Evolutionary conservation across 2,329 filamentous ascomycete genomes (phyloP).

Genomic region (Aspergillus pseudoglaucus): DNA sequence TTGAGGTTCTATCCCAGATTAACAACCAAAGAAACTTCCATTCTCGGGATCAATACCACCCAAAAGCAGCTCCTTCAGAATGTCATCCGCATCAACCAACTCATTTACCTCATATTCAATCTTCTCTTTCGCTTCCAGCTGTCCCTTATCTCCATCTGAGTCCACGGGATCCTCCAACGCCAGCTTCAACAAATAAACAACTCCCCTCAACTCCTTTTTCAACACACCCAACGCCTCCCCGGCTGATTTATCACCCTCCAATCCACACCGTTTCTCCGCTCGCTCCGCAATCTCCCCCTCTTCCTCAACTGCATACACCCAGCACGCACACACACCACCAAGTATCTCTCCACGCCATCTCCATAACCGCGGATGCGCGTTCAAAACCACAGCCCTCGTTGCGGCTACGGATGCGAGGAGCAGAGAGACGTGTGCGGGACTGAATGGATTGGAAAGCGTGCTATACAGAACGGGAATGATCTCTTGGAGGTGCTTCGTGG

Average conservation of each 20-base stretch:
- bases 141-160: conserved; percentile 12
- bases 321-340: conserved; percentile 56
- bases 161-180: conserved; percentile 22
- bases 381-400: conserved; percentile 53
- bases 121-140: conserved; percentile 17
- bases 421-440: conserved; percentile 47
- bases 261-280: background rate
- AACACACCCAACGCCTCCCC: conserved; percentile 11
- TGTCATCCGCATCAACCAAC: conserved; percentile 31
- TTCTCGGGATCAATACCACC: conserved; percentile 14
- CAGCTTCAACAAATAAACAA: conserved; percentile 24
- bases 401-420: conserved; percentile 49
- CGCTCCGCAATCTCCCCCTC: conserved; percentile 11
- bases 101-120: conserved; percentile 29
- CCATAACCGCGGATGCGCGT: conserved; percentile 63
- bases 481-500: conserved; percentile 46
- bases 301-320: conserved; percentile 49
- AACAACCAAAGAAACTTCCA: conserved; percentile 10
- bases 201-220: conserved; percentile 22
- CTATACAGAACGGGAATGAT: conserved; percentile 61
- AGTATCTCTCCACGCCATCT: conserved; percentile 59
- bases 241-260: conserved; percentile 1
- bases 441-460: conserved; percentile 64
- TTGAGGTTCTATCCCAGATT: background rate
- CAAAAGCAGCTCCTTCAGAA: conserved; percentile 23